phyloP scores from a whole-genome alignment of 257 asterid genomes.

The Plantago elongata region DNA sequence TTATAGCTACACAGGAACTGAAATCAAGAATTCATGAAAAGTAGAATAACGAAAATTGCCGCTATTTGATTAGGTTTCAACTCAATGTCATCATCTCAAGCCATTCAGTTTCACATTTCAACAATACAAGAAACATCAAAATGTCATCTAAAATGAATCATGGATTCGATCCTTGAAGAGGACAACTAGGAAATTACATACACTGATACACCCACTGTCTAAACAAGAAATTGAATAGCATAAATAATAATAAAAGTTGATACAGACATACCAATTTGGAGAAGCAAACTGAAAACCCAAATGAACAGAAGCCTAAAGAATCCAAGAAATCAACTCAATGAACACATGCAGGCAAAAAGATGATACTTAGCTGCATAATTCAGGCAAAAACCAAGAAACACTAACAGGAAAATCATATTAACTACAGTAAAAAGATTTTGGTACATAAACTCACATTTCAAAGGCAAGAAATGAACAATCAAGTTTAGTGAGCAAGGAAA shows the following conservation, averaged over 20 bases:
- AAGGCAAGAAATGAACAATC: not conserved
- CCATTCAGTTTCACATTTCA: too few relatives aligned
- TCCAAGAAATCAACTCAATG: not conserved
- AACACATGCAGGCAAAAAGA: too few relatives aligned
- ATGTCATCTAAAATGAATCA: too few relatives aligned
- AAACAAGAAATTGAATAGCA: not conserved
- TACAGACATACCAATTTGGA: too few relatives aligned
- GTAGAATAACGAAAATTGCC: not conserved
- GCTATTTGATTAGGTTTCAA: not conserved
- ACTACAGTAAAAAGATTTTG: not conserved
- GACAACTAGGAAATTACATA: not conserved
- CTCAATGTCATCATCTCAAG: not conserved
- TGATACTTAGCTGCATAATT: not conserved
- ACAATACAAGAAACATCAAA: too few relatives aligned
- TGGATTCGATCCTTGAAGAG: too few relatives aligned
- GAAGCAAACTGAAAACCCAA: not conserved
- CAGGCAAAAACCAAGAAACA: conserved; percentile 4
- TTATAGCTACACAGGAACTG: conserved; percentile 11
- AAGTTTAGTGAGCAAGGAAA: too few relatives aligned
- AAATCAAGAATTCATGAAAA: conserved; percentile 12
- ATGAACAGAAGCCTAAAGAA: not conserved
- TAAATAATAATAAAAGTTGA: not conserved
- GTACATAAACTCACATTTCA: not conserved
- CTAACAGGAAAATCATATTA: not conserved
- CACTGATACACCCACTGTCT: too few relatives aligned